Evolutionary conservation across 2,329 filamentous ascomycete species (phyloP).

Genomic region (Penicillium occitanis): DNA sequence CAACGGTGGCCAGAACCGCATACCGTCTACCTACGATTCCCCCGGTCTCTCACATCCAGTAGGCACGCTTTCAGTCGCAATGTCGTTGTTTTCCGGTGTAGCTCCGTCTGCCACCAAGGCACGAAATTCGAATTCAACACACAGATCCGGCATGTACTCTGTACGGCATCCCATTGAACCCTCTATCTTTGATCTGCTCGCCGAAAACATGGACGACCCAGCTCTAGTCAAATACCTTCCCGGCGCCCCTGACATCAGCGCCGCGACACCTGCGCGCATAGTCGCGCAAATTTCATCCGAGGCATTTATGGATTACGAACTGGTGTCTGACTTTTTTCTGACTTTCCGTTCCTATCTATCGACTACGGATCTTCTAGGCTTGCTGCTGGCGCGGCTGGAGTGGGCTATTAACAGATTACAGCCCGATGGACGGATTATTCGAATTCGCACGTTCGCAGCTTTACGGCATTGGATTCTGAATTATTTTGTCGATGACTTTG

Average conservation of each 20-base stretch:
- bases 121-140: constrained; percentile 35
- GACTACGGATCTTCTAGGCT: constrained; percentile 71
- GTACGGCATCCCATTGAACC: constrained; percentile 63
- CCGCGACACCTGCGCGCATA: constrained; percentile 84
- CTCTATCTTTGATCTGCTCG: constrained; percentile 75
- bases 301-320: constrained; percentile 91
- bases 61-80: constrained; percentile 35
- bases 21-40: constrained; percentile 28
- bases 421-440: constrained; percentile 87
- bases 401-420: constrained; percentile 82
- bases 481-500: constrained; percentile 94
- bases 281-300: constrained; percentile 97
- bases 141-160: constrained; percentile 45
- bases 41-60: constrained; percentile 29
- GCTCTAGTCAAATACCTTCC: constrained; percentile 79
- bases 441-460: constrained; percentile 47
- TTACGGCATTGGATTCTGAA: constrained; percentile 25
- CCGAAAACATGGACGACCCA: constrained; percentile 77
- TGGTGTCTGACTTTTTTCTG: constrained; percentile 96
- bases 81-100: constrained; percentile 39
- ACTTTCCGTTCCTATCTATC: constrained; percentile 89
- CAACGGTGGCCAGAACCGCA: constrained; percentile 25
- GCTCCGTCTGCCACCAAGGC: constrained; percentile 33
- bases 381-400: constrained; percentile 78
- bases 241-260: constrained; percentile 70